phyloP scores from a whole-genome alignment of 2,329 filamentous ascomycete species.

The Sporothrix sp. region DNA sequence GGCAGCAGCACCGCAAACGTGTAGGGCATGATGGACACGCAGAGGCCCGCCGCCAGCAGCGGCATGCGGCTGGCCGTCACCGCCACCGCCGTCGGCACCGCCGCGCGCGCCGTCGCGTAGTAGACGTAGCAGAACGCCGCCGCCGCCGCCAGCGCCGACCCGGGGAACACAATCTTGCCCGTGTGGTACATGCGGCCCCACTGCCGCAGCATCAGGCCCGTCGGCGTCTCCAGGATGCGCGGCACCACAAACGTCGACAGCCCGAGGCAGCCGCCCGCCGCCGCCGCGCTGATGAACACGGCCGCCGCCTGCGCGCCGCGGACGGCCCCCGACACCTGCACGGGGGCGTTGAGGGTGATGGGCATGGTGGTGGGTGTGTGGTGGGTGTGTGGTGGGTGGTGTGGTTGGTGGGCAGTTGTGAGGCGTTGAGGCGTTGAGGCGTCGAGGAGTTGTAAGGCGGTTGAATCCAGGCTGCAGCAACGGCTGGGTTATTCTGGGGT shows the following conservation, averaged over 20 bases:
- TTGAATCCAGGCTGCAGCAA: too few relatives aligned
- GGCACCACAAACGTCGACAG: slow-evolving; percentile 39
- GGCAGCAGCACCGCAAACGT: slow-evolving; percentile 36
- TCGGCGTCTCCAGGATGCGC: slow-evolving; percentile 44
- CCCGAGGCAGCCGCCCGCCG: slow-evolving; percentile 29
- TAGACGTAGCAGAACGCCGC: slow-evolving; percentile 35
- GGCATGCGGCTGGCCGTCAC: slow-evolving; percentile 33
- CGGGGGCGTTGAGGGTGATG: neutral
- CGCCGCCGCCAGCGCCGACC: slow-evolving; percentile 30
- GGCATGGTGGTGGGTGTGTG: neutral
- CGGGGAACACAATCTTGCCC: slow-evolving; percentile 31
- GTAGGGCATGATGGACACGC: slow-evolving; percentile 41
- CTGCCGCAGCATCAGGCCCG: slow-evolving; percentile 44
- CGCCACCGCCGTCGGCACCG: slow-evolving; percentile 10
- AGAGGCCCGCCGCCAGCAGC: slow-evolving; percentile 34
- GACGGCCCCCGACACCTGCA: neutral
- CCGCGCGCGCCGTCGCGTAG: slow-evolving; percentile 9
- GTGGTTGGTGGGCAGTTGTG: too few relatives aligned
- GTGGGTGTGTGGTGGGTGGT: neutral
- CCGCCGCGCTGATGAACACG: slow-evolving; percentile 39
- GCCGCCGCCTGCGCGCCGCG: slow-evolving; percentile 39
- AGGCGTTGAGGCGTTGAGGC: too few relatives aligned
- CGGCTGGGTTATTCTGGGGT: too few relatives aligned
- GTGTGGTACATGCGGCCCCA: slow-evolving; percentile 37
- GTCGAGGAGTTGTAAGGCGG: too few relatives aligned